These are phyloP conservation scores for Berberis vulgaris DNA, from an alignment of 164 flowering plant species.

Conservation along the genomic window DNA sequence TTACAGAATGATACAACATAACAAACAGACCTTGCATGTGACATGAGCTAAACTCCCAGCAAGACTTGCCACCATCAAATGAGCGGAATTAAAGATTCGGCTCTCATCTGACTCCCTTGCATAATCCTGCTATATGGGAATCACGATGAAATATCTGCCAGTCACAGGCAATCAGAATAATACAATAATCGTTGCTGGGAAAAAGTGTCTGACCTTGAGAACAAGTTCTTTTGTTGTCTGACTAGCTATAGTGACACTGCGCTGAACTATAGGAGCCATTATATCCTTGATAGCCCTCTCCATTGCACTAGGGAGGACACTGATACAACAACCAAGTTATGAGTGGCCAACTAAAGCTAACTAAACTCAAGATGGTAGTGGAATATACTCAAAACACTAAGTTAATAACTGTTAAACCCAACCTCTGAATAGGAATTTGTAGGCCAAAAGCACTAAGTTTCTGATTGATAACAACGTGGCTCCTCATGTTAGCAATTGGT, in stretches of 20 bases:
- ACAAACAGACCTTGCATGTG: slow-evolving; percentile 81
- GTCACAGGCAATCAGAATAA: neutral
- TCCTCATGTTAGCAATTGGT: slow-evolving; percentile 65
- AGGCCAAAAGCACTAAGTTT: slow-evolving; percentile 61
- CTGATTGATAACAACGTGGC: slow-evolving; percentile 67
- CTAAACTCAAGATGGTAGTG: too few species aligned
- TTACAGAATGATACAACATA: neutral
- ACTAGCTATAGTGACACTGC: too few species aligned
- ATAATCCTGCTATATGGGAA: slow-evolving; percentile 54
- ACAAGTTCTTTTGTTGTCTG: too few species aligned
- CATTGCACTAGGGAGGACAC: too few species aligned
- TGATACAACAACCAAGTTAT: neutral
- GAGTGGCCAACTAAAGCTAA: too few species aligned
- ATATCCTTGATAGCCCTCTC: too few species aligned
- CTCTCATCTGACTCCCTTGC: slow-evolving; percentile 93
- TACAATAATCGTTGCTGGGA: neutral
- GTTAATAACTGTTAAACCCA: slow-evolving; percentile 5
- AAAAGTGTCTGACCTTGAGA: neutral
- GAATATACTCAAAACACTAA: neutral
- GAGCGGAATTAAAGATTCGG: slow-evolving; percentile 85
- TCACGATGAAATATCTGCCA: neutral
- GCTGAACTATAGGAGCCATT: too few species aligned
- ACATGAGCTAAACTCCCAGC: slow-evolving; percentile 99
- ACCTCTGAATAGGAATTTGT: slow-evolving; percentile 89
- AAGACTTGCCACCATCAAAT: slow-evolving; percentile 90